Conservation (phyloP, 2,329 filamentous ascomycete species). For the Pseudogymnoascus sp. region DNA sequence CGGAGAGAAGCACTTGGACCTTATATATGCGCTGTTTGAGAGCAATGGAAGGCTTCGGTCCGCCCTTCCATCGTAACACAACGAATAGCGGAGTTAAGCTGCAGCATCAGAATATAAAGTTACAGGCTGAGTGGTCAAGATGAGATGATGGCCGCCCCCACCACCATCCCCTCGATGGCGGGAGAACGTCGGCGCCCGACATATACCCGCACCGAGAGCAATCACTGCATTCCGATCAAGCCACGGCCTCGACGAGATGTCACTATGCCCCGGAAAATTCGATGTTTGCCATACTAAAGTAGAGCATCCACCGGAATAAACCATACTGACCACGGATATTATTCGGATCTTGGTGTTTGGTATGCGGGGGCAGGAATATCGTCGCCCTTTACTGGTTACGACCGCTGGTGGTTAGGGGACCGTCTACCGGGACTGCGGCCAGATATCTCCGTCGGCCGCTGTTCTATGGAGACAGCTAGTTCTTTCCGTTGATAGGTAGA, state of each 20-base stretch:
- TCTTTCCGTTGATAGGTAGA: neutral
- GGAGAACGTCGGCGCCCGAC: neutral
- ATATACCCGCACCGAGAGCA: neutral
- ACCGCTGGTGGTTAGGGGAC: neutral
- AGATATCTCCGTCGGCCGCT: neutral
- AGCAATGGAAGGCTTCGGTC: neutral
- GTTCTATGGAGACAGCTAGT: neutral
- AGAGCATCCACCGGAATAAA: neutral
- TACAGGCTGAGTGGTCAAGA: neutral
- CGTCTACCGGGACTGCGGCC: constrained; percentile 2
- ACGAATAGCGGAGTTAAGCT: neutral
- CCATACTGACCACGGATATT: neutral
- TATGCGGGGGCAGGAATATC: neutral
- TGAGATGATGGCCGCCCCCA: neutral
- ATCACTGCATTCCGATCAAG: neutral
- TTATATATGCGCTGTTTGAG: neutral
- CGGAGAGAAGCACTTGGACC: neutral
- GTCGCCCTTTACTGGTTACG: neutral
- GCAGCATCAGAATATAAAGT: constrained; percentile 2
- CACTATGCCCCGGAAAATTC: neutral
- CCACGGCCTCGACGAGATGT: neutral
- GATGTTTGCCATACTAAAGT: neutral
- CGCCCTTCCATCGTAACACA: neutral
- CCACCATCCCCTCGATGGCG: neutral
- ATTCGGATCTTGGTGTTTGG: neutral